These are phyloP conservation scores for Drechslerella stenobrocha DNA, from an alignment of 2,329 filamentous ascomycete genomes.

Conservation along the genomic window DNA sequence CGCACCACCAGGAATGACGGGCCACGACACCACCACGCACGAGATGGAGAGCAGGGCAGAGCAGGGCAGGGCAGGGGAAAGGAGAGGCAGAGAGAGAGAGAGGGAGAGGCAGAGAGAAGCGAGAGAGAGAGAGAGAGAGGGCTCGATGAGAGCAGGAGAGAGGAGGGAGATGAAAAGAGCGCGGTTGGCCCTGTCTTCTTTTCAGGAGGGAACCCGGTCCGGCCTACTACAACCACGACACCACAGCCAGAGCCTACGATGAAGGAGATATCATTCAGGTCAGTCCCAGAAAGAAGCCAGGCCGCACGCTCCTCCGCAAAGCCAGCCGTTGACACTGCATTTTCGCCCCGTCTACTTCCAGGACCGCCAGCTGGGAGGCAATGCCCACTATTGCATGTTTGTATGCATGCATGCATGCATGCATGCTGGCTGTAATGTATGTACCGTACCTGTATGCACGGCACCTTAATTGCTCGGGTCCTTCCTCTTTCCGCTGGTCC, in stretches of 20 bases:
- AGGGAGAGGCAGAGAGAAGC: slow-evolving; percentile 35
- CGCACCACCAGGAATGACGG: neutral
- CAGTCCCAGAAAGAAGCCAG: too few relatives aligned
- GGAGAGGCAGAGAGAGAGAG: slow-evolving; percentile 9
- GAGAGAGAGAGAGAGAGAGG: slow-evolving; percentile 34
- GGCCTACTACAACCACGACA: neutral
- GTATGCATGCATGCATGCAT: neutral
- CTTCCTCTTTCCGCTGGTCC: slow-evolving; percentile 31
- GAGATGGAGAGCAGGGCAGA: too few relatives aligned
- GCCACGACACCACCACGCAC: too few relatives aligned
- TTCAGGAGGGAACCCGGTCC: slow-evolving; percentile 1
- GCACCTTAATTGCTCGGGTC: slow-evolving; percentile 10
- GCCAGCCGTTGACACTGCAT: too few relatives aligned
- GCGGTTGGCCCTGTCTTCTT: slow-evolving; percentile 3
- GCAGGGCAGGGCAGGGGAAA: neutral
- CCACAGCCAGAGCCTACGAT: too few relatives aligned
- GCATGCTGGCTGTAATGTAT: neutral
- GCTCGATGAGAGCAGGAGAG: slow-evolving; percentile 17
- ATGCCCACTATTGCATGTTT: neutral
- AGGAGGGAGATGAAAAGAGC: neutral
- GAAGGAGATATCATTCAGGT: too few relatives aligned
- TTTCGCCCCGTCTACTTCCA: neutral
- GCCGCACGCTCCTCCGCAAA: too few relatives aligned
- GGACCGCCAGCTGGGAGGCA: neutral
- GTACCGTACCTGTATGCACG: neutral